Base-by-base conservation (phyloP, 768 basidiomycete genomes). In the Russula abietina region DNA sequence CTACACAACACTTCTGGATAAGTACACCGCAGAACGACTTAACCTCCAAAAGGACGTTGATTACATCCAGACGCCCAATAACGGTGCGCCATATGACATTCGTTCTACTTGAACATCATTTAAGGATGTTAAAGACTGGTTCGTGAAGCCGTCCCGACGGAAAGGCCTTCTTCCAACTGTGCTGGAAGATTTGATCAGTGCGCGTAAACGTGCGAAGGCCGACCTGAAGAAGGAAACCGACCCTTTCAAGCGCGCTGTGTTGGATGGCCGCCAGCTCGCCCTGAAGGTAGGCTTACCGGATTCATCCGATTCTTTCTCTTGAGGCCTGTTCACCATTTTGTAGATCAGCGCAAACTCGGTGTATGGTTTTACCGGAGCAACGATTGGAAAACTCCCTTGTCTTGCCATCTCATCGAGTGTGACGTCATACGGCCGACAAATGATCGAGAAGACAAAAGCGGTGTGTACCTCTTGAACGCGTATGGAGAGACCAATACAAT, bases 321-420 rank as follows among this genome's bases (percentile, higher is more conserved):
- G 6, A 16, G 16, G 24, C 22, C 24, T 32, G 32, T 30, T 38
- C 17, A 55, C 10, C 22, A 22, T 19, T 33, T n/a, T 57, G 48
- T 38, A 98, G 95, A 92, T 99, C 73, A 93, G 91, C 71, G 97
- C 97, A 30, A 99, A 98, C 75, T 99, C 97, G 2, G 96, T 99
- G 30, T 99, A 99, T 69, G 97, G 97, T 30, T 98, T 99, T 73
- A 98, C 97, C 7, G 97, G 97, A 43, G 97, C 97, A 0, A 98
- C 97, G 0, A 82, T 98, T 67, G 97, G 97, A 59, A 98, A 98
- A 74, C 78, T 99, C 17, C 94, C 97, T 4, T 99, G 97, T 78
- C 79, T 98, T 46, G 77, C 93, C 11, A 99, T 99, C 65, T 98
- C 97, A 16, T 98, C 95, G 2, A 94, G 92, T 75, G 84, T 86